Base-by-base conservation (phyloP, 2,329 filamentous ascomycete genomes). In the Colletotrichum chlorophyti region DNA sequence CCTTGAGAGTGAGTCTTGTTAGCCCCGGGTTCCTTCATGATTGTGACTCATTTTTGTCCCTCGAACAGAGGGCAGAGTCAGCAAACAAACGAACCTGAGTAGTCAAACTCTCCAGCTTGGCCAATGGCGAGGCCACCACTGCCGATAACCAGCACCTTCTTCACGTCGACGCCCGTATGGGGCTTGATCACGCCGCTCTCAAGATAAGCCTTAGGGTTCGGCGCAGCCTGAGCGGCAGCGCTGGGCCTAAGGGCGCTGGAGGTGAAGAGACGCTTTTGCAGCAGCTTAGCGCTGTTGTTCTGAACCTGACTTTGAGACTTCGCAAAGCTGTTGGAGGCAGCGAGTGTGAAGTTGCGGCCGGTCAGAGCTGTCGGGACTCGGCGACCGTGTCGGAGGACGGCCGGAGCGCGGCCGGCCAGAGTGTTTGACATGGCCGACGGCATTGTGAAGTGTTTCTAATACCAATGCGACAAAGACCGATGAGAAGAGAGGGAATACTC, bases 51-150 rank as follows among this genome's bases (percentile, higher is more conserved):
- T 54, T 43, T 15, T 41, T 27, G 42, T 19, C 40, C 17, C 14
- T 26, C 10, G 24, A 15, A 21, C 26, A 40, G 34, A 42, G 15
- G 23, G 29, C 45, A 52, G 42, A 53, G 37, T 23, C 12, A 11
- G 32, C n/a, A 34, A 27, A 23, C 14, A 42, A 65, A 83, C 88
- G 65, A 82, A 96, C 93, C 94, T 75, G 95, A 98, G 77, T 98
- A 98, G 79, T 98, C 94, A 70, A 98, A 98, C 80, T 98, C 94
- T 79, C 94, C 94, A 65, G 94, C 94, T 79, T 98, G 94, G 64
- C 94, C 94, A 85, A 98, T 98, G 74, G 91, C 92, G 67, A 98
- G 84, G 76, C 94, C 94, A 79, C 94, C 94, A 78, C 89, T 93
- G 59, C 94, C 94, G 80, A 98, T 97, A 67, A 98, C 93, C 62